Conservation (phyloP, 2,329 filamentous ascomycete genomes). For the Endocalyx cinctus region DNA sequence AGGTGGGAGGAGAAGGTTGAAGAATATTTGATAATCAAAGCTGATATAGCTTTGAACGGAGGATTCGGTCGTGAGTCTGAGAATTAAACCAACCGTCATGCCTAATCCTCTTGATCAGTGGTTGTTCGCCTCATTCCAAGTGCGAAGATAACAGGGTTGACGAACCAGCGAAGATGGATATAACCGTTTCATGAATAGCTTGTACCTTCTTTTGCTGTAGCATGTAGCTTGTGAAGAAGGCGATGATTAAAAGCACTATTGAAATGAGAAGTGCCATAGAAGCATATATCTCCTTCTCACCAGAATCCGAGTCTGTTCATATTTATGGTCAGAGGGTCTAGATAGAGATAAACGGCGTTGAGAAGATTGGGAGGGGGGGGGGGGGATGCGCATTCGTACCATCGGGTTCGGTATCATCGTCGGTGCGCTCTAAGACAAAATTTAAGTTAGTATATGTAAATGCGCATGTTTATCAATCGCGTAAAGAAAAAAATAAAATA, state of each 20-base stretch:
- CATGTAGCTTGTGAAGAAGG: conserved; percentile 95
- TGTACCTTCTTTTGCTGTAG: conserved; percentile 96
- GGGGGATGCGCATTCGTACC: conserved; percentile 28
- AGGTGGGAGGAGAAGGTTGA: conserved; percentile 95
- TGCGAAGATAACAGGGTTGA: conserved; percentile 8
- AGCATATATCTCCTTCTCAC: conserved; percentile 88
- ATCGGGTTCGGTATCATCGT: conserved; percentile 43
- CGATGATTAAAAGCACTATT: conserved; percentile 87
- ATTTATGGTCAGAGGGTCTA: conserved; percentile 15
- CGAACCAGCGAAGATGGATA: conserved; percentile 91
- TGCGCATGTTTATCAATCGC: too few relatives aligned
- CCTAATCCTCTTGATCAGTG: conserved; percentile 45
- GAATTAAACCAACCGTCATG: conserved; percentile 89
- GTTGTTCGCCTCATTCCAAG: too few relatives aligned
- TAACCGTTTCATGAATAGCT: conserved; percentile 94
- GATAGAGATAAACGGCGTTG: too few relatives aligned
- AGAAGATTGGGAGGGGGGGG: conserved; percentile 3
- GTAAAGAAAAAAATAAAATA: too few relatives aligned
- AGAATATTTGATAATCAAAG: conserved; percentile 99
- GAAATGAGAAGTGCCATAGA: conserved; percentile 98
- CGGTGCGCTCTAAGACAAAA: conserved; percentile 34
- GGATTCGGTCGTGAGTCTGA: conserved; percentile 75
- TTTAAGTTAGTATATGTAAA: not conserved
- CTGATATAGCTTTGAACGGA: conserved; percentile 87
- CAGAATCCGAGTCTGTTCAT: conserved; percentile 65